Evolutionary conservation across 495 filamentous ascomycete species (phyloP).

Genomic region (Daldinia vernicosa): DNA sequence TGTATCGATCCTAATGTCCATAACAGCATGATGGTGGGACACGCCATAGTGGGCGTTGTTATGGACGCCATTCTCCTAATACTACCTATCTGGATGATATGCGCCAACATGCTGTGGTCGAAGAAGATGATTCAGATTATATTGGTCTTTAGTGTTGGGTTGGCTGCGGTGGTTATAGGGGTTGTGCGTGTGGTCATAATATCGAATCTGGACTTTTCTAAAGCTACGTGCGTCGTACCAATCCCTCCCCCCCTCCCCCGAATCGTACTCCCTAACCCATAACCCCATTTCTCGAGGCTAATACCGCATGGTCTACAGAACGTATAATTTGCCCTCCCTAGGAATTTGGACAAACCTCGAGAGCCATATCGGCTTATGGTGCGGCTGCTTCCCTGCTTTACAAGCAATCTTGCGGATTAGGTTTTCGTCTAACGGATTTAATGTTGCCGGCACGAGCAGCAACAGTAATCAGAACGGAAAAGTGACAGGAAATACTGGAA

Average conservation of each 20-base stretch:
- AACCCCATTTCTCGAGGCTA: background rate
- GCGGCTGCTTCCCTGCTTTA: constrained; percentile 46
- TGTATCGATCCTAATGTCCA: constrained; percentile 26
- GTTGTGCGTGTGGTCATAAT: constrained; percentile 41
- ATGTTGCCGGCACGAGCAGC: constrained; percentile 21
- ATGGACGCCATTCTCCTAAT: constrained; percentile 43
- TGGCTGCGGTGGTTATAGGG: constrained; percentile 44
- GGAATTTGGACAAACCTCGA: constrained; percentile 49
- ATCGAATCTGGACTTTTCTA: constrained; percentile 15
- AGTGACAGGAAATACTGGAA: background rate
- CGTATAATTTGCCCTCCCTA: constrained; percentile 41
- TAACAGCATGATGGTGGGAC: constrained; percentile 35
- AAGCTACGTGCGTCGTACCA: constrained; percentile 33
- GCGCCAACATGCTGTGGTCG: constrained; percentile 46
- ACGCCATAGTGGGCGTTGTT: constrained; percentile 38
- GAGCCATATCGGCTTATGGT: constrained; percentile 49
- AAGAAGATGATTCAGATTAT: constrained; percentile 44
- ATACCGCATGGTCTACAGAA: constrained; percentile 13
- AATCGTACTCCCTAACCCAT: background rate
- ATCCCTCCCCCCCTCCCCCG: too few relatives aligned
- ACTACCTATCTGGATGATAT: constrained; percentile 50
- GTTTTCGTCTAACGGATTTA: constrained; percentile 19
- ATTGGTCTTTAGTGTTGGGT: constrained; percentile 44
- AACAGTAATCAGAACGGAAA: background rate
- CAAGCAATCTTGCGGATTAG: constrained; percentile 44